A percentile compares a stretch with the other conserved stretches of the same genome.
phyloP scores from a whole-genome alignment of 805 yeast genomes.

The Millerago galiae region DNA sequence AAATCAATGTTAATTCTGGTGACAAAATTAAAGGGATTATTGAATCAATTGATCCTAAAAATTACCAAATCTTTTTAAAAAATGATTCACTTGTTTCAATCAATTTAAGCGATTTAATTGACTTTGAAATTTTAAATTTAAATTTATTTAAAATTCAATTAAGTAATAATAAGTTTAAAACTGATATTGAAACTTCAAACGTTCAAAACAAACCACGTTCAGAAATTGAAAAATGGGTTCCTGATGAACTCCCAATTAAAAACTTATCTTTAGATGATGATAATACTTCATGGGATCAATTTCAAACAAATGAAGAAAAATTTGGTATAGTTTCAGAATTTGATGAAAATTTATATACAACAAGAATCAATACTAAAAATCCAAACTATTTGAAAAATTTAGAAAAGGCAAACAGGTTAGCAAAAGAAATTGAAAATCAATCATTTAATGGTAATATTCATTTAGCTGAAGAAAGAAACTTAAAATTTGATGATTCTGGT shows the following conservation, averaged over 20 bases:
- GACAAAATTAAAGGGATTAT: conserved; percentile 53
- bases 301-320: conserved; percentile 80
- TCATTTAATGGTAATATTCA: conserved; percentile 64
- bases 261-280: conserved; percentile 29
- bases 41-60: conserved; percentile 46
- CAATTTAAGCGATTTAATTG: conserved; percentile 32
- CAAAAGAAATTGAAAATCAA: conserved; percentile 75
- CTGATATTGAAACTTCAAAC: conserved; percentile 69
- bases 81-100: conserved; percentile 24
- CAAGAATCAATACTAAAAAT: conserved; percentile 59
- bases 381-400: conserved; percentile 67
- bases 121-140: conserved; percentile 31
- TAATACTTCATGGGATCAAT: conserved; percentile 76
- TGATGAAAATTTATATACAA: conserved; percentile 85
- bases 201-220: conserved; percentile 60
- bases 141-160: conserved; percentile 19
- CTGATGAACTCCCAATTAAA: conserved; percentile 40
- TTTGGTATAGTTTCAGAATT: conserved; percentile 81
- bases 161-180: conserved; percentile 50
- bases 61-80: conserved; percentile 25
- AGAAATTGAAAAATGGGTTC: conserved; percentile 69
- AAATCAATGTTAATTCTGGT: conserved; percentile 59
- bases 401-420: conserved; percentile 68
- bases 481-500: conserved; percentile 71
- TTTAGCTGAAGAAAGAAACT: conserved; percentile 87